Percentiles rank a stretch among this genome's conserved stretches.
phyloP scores from a whole-genome alignment of 2,329 filamentous ascomycete genomes.

The Colletotrichum sp. region DNA sequence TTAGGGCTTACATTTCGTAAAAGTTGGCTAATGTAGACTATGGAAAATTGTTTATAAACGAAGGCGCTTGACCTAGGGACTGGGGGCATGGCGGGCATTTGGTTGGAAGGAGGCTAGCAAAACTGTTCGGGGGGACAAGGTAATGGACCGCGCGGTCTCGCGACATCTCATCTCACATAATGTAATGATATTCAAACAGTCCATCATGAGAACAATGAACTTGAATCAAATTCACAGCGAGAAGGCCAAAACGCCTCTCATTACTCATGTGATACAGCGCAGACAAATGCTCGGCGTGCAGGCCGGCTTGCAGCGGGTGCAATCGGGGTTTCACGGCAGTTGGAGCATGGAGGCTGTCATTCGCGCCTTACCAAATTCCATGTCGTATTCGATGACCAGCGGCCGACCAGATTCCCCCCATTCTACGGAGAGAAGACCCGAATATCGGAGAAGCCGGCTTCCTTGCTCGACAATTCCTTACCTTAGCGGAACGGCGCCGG shows the following conservation, averaged over 20 bases:
- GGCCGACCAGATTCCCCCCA: not conserved
- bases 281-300: not conserved
- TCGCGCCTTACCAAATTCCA: not conserved
- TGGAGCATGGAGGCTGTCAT: not conserved
- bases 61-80: not conserved
- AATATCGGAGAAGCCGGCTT: not conserved
- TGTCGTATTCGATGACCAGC: not conserved
- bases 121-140: not conserved
- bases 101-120: not conserved
- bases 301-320: not conserved
- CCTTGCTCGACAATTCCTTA: slow-evolving; percentile 18
- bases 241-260: not conserved
- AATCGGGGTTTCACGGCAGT: not conserved
- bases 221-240: not conserved
- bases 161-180: not conserved
- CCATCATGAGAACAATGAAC: not conserved
- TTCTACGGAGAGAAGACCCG: not conserved
- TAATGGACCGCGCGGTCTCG: not conserved
- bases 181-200: not conserved
- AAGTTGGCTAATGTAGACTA: not conserved
- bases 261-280: not conserved
- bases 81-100: not conserved
- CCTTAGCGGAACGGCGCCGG: slow-evolving; percentile 17
- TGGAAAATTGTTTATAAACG: not conserved
- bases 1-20: not conserved